phyloP scores from a whole-genome alignment of 2,329 filamentous ascomycete genomes.

The Zopfia rhizophila region DNA sequence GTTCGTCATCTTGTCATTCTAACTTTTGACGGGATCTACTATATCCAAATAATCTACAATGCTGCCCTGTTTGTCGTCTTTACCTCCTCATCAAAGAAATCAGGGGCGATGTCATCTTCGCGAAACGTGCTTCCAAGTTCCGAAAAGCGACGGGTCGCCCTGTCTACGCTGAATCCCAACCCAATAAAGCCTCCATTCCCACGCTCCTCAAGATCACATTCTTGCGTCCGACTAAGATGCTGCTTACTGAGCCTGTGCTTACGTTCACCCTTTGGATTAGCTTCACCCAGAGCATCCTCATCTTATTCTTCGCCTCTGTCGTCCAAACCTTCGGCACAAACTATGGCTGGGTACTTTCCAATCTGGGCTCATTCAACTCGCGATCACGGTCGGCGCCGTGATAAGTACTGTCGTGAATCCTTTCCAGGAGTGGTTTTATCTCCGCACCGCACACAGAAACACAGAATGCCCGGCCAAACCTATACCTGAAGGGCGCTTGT shows the following conservation, averaged over 20 bases:
- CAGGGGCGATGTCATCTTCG: constrained; percentile 55
- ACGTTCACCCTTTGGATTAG: constrained; percentile 56
- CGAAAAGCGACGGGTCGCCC: constrained; percentile 47
- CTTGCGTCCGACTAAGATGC: constrained; percentile 53
- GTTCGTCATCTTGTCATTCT: constrained; percentile 8
- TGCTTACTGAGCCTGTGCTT: constrained; percentile 56
- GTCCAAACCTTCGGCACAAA: constrained; percentile 53
- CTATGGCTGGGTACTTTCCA: constrained; percentile 46
- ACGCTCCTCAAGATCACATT: constrained; percentile 52
- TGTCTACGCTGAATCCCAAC: constrained; percentile 43
- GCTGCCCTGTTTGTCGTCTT: constrained; percentile 54
- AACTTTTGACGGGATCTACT: constrained; percentile 53
- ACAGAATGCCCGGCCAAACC: constrained; percentile 50
- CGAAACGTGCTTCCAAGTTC: constrained; percentile 51
- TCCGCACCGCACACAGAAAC: constrained; percentile 45
- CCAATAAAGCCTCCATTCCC: constrained; percentile 29
- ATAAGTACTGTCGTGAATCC: constrained; percentile 55
- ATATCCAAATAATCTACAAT: constrained; percentile 58
- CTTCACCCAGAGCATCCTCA: constrained; percentile 58
- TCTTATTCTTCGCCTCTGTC: constrained; percentile 55
- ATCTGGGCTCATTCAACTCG: constrained; percentile 54
- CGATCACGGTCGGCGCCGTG: constrained; percentile 55
- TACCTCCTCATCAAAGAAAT: constrained; percentile 56
- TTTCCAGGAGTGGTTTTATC: constrained; percentile 46
- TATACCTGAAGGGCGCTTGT: constrained; percentile 56